These are phyloP conservation scores for Hygrophila difformis DNA, from an alignment of 257 asterid species.

Conservation along the genomic window DNA sequence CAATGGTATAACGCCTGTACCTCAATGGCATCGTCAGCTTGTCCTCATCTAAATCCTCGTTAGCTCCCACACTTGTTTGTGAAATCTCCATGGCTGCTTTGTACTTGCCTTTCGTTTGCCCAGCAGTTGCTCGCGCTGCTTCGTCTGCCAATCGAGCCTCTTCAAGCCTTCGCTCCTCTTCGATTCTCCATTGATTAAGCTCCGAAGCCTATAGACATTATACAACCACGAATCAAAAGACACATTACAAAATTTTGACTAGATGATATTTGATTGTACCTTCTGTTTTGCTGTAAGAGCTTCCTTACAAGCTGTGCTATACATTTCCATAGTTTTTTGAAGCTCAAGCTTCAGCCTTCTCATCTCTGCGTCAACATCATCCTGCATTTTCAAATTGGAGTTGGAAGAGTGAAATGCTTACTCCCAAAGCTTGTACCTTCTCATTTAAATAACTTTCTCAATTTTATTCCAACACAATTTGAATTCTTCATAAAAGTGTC, in stretches of 20 bases:
- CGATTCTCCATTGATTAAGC: slow-evolving; percentile 69
- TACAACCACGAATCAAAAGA: not conserved
- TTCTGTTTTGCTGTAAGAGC: slow-evolving; percentile 77
- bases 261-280: slow-evolving; percentile 24
- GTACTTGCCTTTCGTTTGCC: slow-evolving; percentile 32
- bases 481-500: too few species aligned
- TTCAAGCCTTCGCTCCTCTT: slow-evolving; percentile 61
- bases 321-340: slow-evolving; percentile 80
- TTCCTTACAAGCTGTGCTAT: slow-evolving; percentile 85
- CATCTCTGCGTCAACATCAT: slow-evolving; percentile 89
- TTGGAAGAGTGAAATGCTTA: too few species aligned
- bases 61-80: slow-evolving; percentile 39
- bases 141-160: slow-evolving; percentile 48
- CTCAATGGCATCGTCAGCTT: slow-evolving; percentile 29
- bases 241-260: not conserved
- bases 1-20: slow-evolving; percentile 61
- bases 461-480: too few species aligned
- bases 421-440: too few species aligned
- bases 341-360: slow-evolving; percentile 78
- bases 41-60: slow-evolving; percentile 20
- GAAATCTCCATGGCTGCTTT: slow-evolving; percentile 30
- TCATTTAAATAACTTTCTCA: too few species aligned
- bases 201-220: slow-evolving; percentile 45
- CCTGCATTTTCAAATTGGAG: slow-evolving; percentile 34
- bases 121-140: slow-evolving; percentile 29